These are phyloP conservation scores for Fusarium bulbicola DNA, from an alignment of 2,329 filamentous ascomycete genomes.

Conservation along the genomic window DNA sequence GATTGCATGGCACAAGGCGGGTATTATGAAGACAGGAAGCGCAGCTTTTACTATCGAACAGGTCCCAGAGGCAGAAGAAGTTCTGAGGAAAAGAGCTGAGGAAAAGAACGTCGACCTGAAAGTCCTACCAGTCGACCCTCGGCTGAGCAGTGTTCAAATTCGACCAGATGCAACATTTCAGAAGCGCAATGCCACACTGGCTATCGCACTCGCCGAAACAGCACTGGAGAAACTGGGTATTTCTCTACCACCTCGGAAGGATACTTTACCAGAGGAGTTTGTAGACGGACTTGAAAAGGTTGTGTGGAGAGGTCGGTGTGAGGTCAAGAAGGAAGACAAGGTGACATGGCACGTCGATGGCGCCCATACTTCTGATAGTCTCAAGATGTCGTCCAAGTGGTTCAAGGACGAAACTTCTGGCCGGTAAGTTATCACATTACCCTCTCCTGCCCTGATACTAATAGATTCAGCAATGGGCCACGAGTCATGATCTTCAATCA, in stretches of 20 bases:
- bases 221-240: slow-evolving; percentile 58
- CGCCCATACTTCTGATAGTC: slow-evolving; percentile 91
- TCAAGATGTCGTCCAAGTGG: slow-evolving; percentile 83
- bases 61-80: slow-evolving; percentile 53
- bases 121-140: slow-evolving; percentile 57
- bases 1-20: slow-evolving; percentile 80
- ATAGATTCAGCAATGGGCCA: slow-evolving; percentile 46
- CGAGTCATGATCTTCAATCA: slow-evolving; percentile 89
- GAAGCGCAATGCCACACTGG: slow-evolving; percentile 65
- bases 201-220: slow-evolving; percentile 61
- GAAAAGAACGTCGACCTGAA: slow-evolving; percentile 61
- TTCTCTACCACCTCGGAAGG: slow-evolving; percentile 33
- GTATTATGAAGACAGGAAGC: slow-evolving; percentile 70
- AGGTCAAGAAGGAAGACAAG: slow-evolving; percentile 61
- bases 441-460: neutral
- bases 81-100: slow-evolving; percentile 59
- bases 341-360: slow-evolving; percentile 91
- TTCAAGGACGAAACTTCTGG: slow-evolving; percentile 67
- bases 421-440: slow-evolving; percentile 38
- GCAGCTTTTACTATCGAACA: slow-evolving; percentile 68
- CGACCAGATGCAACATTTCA: slow-evolving; percentile 66
- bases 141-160: slow-evolving; percentile 58
- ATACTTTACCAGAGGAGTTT: slow-evolving; percentile 69
- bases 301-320: slow-evolving; percentile 82
- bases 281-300: slow-evolving; percentile 77